These are phyloP conservation scores for Ceratocystis variospora DNA, from an alignment of 2,329 filamentous ascomycete species.

Conservation along the genomic window DNA sequence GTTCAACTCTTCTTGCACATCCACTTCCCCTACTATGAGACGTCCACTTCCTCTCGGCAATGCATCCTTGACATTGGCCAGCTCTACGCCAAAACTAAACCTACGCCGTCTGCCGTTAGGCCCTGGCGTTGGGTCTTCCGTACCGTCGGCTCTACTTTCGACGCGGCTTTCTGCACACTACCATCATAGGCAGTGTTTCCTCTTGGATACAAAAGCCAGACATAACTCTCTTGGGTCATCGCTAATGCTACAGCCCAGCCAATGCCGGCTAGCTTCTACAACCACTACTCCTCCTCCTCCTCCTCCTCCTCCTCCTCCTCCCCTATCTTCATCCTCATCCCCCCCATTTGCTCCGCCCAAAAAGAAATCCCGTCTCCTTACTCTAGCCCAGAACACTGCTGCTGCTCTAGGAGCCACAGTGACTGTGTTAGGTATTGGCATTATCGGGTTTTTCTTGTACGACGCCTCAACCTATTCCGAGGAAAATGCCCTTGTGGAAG, in stretches of 20 bases:
- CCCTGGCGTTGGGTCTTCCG: neutral
- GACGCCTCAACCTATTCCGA: constrained; percentile 84
- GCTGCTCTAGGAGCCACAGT: constrained; percentile 64
- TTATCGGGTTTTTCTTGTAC: constrained; percentile 82
- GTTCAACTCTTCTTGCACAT: neutral
- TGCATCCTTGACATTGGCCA: neutral
- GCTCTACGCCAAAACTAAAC: neutral
- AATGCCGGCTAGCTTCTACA: constrained; percentile 11
- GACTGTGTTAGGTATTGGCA: constrained; percentile 50
- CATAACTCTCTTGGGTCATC: neutral
- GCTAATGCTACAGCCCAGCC: neutral
- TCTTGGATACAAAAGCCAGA: neutral
- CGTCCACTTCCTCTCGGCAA: neutral
- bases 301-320: neutral
- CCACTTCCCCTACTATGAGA: neutral
- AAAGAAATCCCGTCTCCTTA: constrained; percentile 35
- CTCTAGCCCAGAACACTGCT: constrained; percentile 55
- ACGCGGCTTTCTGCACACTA: neutral
- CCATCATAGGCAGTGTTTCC: neutral
- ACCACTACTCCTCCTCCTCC: neutral
- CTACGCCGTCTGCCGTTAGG: neutral
- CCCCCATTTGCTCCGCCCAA: constrained; percentile 3
- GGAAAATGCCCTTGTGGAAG: constrained; percentile 50
- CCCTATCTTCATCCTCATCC: neutral
- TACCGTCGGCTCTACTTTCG: neutral